These are phyloP conservation scores for Aspergillus wentii DNA, from an alignment of 495 filamentous ascomycete species.

Conservation along the genomic window DNA sequence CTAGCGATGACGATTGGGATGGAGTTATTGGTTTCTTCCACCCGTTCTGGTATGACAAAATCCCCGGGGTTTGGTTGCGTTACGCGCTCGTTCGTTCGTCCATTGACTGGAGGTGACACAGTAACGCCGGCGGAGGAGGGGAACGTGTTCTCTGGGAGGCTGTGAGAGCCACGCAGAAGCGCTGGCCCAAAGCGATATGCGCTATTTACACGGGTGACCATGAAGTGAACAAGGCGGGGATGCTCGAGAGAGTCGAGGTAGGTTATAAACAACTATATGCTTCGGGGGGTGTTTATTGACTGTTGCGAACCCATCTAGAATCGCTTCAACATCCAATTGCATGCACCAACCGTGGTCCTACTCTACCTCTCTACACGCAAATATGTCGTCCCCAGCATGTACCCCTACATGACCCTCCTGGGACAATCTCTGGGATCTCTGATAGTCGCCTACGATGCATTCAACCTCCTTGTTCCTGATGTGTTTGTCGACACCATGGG, in stretches of 20 bases:
- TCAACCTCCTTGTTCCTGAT: constrained; percentile 84
- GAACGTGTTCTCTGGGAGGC: constrained; percentile 97
- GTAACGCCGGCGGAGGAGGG: constrained; percentile 93
- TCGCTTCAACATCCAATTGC: constrained; percentile 88
- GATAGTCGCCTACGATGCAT: constrained; percentile 86
- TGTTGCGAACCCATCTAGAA: constrained; percentile 39
- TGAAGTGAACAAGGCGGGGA: constrained; percentile 71
- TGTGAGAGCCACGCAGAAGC: constrained; percentile 81
- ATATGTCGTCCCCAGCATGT: constrained; percentile 77
- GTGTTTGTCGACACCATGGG: constrained; percentile 98
- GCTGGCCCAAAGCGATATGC: constrained; percentile 84
- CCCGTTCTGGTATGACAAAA: constrained; percentile 75
- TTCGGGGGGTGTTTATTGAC: no score
- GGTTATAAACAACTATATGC: no score
- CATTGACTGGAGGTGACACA: constrained; percentile 20
- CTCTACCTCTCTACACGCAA: constrained; percentile 84
- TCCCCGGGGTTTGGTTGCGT: neutral
- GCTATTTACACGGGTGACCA: constrained; percentile 94
- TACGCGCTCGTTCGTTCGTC: constrained; percentile 1
- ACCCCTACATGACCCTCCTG: constrained; percentile 89
- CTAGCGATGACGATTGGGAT: constrained; percentile 59
- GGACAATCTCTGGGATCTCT: constrained; percentile 88
- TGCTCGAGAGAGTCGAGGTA: constrained; percentile 74
- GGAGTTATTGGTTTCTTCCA: constrained; percentile 95
- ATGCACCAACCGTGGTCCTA: constrained; percentile 77